These are phyloP conservation scores for Tilletia indica DNA, from an alignment of 1,284 basidiomycete genomes.

Conservation along the genomic window DNA sequence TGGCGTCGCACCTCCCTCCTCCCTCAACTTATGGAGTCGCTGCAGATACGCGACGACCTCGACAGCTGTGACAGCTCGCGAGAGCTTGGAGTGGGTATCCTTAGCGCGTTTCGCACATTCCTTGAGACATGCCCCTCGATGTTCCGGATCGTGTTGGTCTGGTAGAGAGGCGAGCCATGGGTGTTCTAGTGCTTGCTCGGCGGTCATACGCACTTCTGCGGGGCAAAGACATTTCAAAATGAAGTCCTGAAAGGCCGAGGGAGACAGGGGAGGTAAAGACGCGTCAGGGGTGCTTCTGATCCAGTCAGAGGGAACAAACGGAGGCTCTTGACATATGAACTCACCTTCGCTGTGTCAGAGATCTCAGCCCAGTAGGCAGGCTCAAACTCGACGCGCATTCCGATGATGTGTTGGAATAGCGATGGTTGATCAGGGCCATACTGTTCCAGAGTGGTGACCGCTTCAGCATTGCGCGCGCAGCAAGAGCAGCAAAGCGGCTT, in stretches of 20 bases:
- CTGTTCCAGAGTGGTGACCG: not conserved
- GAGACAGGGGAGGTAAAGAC: not conserved
- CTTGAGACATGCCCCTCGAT: constrained; percentile 46
- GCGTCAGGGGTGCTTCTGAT: not conserved
- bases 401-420: constrained; percentile 51
- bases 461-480: not conserved
- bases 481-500: too few relatives aligned
- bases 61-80: constrained; percentile 46
- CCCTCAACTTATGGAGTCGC: constrained; percentile 41
- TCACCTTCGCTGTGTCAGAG: constrained; percentile 39
- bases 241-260: constrained; percentile 35
- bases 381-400: constrained; percentile 50
- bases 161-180: constrained; percentile 49
- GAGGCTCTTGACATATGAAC: not conserved
- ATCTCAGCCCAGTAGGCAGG: constrained; percentile 51
- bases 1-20: constrained; percentile 32
- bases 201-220: constrained; percentile 46
- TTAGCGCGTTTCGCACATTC: constrained; percentile 39
- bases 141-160: constrained; percentile 32
- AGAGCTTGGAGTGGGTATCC: constrained; percentile 32
- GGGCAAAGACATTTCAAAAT: constrained; percentile 49
- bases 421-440: constrained; percentile 48
- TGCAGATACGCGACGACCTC: constrained; percentile 47
- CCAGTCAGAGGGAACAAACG: not conserved
- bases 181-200: constrained; percentile 46